These are phyloP conservation scores for Obelidium mucronatum DNA, from an alignment of 192 early-diverging fungal species.

Conservation along the genomic window DNA sequence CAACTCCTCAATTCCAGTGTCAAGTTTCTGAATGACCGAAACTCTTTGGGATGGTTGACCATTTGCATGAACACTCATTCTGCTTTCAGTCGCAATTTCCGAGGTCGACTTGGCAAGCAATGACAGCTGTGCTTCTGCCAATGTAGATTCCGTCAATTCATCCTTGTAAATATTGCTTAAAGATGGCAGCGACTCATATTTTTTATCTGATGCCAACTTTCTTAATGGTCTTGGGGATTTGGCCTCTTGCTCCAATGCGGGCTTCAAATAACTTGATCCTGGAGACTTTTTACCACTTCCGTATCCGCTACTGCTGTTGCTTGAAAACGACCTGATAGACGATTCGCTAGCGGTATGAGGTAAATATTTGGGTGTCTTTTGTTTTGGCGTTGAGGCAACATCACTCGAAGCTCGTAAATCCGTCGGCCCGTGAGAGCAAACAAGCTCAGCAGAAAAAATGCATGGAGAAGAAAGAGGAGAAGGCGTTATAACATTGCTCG, in stretches of 20 bases:
- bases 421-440: no score
- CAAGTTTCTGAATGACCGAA: not conserved
- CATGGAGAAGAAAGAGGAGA: not conserved
- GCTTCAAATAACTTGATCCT: not conserved
- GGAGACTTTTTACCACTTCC: not conserved
- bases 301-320: not conserved
- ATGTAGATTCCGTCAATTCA: not conserved
- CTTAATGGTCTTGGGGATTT: not conserved
- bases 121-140: no score
- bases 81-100: no score
- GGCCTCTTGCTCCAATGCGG: not conserved
- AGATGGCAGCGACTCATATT: not conserved
- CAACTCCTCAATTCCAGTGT: conserved; percentile 2
- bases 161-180: not conserved
- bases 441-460: not conserved
- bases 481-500: not conserved
- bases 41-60: not conserved
- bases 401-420: no score
- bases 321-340: not conserved
- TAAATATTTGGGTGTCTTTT: not conserved
- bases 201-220: not conserved
- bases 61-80: no score
- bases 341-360: not conserved
- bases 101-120: no score
- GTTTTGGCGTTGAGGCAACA: conserved; percentile 3